A percentile compares a stretch with the other conserved stretches of the same genome.
These are phyloP conservation scores for Guadua angustifolia DNA, from an alignment of 176 grass and related monocot species.

Conservation along the genomic window DNA sequence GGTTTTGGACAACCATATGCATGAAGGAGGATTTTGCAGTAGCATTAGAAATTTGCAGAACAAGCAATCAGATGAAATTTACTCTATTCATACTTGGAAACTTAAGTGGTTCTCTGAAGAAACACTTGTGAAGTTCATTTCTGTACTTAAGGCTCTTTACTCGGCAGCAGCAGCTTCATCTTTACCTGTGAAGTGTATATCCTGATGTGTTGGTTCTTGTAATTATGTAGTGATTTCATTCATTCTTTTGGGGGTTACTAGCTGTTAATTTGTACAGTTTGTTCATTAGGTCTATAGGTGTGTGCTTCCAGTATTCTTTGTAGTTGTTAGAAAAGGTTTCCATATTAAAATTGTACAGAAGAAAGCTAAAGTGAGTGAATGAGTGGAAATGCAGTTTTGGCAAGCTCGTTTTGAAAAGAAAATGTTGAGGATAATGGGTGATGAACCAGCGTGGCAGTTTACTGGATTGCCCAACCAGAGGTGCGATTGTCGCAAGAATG, in stretches of 20 bases:
- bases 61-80: constrained; percentile 47
- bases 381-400: constrained; percentile 52
- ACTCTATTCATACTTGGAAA: constrained; percentile 63
- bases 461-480: background rate
- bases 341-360: constrained; percentile 43
- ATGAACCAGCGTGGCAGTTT: background rate
- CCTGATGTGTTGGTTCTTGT: constrained; percentile 55
- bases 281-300: constrained; percentile 39
- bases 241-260: constrained; percentile 65
- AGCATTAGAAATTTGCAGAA: constrained; percentile 30
- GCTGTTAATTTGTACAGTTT: constrained; percentile 52
- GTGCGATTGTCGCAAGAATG: background rate
- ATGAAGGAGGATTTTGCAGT: constrained; percentile 28
- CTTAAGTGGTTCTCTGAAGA: constrained; percentile 82
- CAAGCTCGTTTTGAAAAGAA: constrained; percentile 8
- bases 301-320: constrained; percentile 31
- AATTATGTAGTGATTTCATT: constrained; percentile 66
- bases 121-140: constrained; percentile 74
- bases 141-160: constrained; percentile 74
- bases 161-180: constrained; percentile 45
- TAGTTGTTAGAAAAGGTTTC: constrained; percentile 32
- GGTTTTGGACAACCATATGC: constrained; percentile 46
- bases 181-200: constrained; percentile 81
- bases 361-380: constrained; percentile 27
- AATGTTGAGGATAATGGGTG: background rate